Percentiles rank a stretch among this genome's conserved stretches.
These are phyloP conservation scores for Globisporangium nodosum DNA, from an alignment of 352 stramenopile genomes.

Conservation along the genomic window DNA sequence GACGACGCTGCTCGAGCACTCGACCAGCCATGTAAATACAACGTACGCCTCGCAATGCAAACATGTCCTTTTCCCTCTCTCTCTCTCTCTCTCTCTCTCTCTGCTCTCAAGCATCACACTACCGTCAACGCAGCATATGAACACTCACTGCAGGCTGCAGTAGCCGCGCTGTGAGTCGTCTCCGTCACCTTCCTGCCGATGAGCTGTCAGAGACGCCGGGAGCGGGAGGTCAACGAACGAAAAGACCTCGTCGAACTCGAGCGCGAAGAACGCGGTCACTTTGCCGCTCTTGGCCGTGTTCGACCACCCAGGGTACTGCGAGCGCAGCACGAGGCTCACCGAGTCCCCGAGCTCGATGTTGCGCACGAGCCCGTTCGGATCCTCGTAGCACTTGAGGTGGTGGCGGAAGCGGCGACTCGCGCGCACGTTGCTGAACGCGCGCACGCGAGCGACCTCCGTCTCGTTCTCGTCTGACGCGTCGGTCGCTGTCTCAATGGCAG, in stretches of 20 bases:
- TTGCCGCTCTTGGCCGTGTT: constrained; percentile 55
- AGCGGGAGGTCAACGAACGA: constrained; percentile 19
- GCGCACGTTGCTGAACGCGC: constrained; percentile 50
- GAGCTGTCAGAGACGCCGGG: not conserved
- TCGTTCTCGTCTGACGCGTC: not conserved
- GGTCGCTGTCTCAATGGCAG: not conserved
- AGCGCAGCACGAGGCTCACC: constrained; percentile 46
- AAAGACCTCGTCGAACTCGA: constrained; percentile 48
- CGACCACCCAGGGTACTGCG: constrained; percentile 41
- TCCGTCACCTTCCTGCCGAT: not conserved
- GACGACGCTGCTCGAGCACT: no score
- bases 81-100: not conserved
- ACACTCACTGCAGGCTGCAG: not conserved
- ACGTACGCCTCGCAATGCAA: not conserved
- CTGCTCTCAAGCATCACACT: not conserved
- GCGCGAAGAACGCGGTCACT: constrained; percentile 36
- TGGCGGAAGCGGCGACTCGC: constrained; percentile 36
- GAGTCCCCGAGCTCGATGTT: constrained; percentile 35
- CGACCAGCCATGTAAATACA: no score
- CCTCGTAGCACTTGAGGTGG: constrained; percentile 47
- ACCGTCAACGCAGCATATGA: not conserved
- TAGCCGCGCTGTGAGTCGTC: not conserved
- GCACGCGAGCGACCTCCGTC: constrained; percentile 20
- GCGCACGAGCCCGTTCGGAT: constrained; percentile 24
- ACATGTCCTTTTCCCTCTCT: not conserved